These are phyloP conservation scores for Penicillium crystallinum DNA, from an alignment of 495 filamentous ascomycete species.

Conservation along the genomic window DNA sequence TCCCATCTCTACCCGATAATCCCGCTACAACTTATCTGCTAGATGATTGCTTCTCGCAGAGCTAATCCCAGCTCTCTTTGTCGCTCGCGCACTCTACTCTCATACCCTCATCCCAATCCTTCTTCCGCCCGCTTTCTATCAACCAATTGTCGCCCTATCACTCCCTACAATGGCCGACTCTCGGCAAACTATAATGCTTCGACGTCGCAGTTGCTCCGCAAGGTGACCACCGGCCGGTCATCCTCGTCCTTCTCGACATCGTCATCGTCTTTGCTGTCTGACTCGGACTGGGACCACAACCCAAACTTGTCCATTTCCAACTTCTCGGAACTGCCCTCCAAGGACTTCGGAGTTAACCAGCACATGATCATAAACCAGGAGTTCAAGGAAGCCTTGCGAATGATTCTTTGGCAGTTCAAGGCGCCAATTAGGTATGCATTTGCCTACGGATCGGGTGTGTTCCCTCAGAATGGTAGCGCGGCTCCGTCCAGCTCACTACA, in stretches of 20 bases:
- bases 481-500: conserved; percentile 52
- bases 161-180: conserved; percentile 17
- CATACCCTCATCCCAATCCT: conserved; percentile 17
- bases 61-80: conserved; percentile 20
- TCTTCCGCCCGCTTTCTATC: conserved; percentile 27
- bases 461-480: conserved; percentile 64
- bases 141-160: conserved; percentile 14
- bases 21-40: conserved; percentile 10
- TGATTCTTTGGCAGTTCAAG: conserved; percentile 87
- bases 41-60: conserved; percentile 21
- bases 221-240: conserved; percentile 6
- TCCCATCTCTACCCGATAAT: conserved; percentile 9
- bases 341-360: conserved; percentile 90
- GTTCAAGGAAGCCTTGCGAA: conserved; percentile 83
- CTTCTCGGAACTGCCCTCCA: conserved; percentile 82
- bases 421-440: conserved; percentile 94
- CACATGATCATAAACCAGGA: conserved; percentile 91
- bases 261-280: conserved; percentile 26
- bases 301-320: conserved; percentile 66
- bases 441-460: conserved; percentile 95
- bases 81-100: conserved; percentile 17
- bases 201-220: conserved; percentile 15
- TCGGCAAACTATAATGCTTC: conserved; percentile 10
- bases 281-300: conserved; percentile 72
- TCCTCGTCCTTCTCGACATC: conserved; percentile 34